These are phyloP conservation scores for Botryotinia narcissicola DNA, from an alignment of 2,329 filamentous ascomycete genomes.

Conservation along the genomic window DNA sequence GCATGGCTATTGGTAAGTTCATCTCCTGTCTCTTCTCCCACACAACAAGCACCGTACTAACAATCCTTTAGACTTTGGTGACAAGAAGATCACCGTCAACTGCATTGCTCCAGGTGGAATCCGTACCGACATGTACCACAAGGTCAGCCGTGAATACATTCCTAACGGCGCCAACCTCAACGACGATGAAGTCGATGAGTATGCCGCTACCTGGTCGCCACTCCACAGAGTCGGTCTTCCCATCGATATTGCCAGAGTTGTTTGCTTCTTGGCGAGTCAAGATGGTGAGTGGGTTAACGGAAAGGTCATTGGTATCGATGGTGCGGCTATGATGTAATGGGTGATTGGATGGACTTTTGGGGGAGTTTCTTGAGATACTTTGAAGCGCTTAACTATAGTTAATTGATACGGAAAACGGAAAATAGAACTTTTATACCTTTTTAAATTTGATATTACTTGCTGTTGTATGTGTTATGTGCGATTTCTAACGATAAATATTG, in stretches of 20 bases:
- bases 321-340: constrained; percentile 31
- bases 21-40: too few relatives aligned
- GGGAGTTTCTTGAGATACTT: not conserved
- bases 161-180: constrained; percentile 53
- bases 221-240: constrained; percentile 64
- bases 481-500: not conserved
- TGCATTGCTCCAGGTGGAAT: constrained; percentile 68
- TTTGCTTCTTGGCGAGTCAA: constrained; percentile 58
- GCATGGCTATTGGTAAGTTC: constrained; percentile 62
- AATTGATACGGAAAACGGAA: not conserved
- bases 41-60: constrained; percentile 57
- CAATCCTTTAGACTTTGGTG: constrained; percentile 54
- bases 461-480: not conserved
- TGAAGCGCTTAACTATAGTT: not conserved
- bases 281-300: constrained; percentile 47
- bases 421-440: not conserved
- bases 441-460: not conserved
- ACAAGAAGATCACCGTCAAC: constrained; percentile 65
- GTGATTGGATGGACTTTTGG: not conserved
- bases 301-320: constrained; percentile 32
- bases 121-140: constrained; percentile 66
- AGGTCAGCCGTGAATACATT: constrained; percentile 63
- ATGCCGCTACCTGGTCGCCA: constrained; percentile 62
- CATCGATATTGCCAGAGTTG: constrained; percentile 65
- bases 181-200: constrained; percentile 60